phyloP scores from a whole-genome alignment of 2,329 filamentous ascomycete species.

The Verticillium dahliae region DNA sequence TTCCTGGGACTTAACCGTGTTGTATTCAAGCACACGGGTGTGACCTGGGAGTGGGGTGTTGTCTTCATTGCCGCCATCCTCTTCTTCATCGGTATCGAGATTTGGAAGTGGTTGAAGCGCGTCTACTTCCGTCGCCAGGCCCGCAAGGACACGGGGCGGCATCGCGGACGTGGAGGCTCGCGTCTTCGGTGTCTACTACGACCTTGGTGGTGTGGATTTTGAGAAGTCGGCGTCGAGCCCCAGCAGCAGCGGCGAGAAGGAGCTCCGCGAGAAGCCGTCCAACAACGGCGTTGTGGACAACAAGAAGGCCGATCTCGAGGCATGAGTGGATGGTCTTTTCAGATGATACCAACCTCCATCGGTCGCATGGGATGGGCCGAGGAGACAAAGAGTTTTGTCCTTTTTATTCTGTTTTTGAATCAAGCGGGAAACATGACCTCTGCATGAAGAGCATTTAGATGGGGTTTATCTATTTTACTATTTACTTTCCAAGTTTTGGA shows the following conservation, averaged over 20 bases:
- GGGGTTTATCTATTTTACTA: not conserved
- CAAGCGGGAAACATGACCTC: not conserved
- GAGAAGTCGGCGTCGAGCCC: slow-evolving; percentile 4
- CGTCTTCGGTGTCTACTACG: slow-evolving; percentile 24
- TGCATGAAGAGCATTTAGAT: not conserved
- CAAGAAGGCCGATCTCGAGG: slow-evolving; percentile 1
- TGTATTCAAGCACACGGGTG: slow-evolving; percentile 52
- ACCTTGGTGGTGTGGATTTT: slow-evolving; percentile 11
- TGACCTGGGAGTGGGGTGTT: slow-evolving; percentile 56
- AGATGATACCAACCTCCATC: slow-evolving; percentile 1
- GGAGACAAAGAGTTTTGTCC: not conserved
- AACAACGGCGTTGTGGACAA: not conserved
- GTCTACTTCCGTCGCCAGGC: slow-evolving; percentile 26
- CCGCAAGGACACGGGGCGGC: slow-evolving; percentile 9
- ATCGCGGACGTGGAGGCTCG: slow-evolving; percentile 22
- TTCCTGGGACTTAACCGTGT: slow-evolving; percentile 49
- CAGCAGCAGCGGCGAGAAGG: slow-evolving; percentile 11
- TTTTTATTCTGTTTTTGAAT: not conserved
- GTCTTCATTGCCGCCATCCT: slow-evolving; percentile 46
- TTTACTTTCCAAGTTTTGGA: not conserved
- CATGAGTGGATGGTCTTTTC: not conserved
- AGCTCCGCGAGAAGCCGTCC: slow-evolving; percentile 8
- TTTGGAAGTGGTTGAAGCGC: slow-evolving; percentile 53
- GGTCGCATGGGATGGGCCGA: not conserved
- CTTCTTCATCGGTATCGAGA: slow-evolving; percentile 53